Conservation (phyloP, 1,284 basidiomycete species). For the Vanrija pseudolonga region DNA sequence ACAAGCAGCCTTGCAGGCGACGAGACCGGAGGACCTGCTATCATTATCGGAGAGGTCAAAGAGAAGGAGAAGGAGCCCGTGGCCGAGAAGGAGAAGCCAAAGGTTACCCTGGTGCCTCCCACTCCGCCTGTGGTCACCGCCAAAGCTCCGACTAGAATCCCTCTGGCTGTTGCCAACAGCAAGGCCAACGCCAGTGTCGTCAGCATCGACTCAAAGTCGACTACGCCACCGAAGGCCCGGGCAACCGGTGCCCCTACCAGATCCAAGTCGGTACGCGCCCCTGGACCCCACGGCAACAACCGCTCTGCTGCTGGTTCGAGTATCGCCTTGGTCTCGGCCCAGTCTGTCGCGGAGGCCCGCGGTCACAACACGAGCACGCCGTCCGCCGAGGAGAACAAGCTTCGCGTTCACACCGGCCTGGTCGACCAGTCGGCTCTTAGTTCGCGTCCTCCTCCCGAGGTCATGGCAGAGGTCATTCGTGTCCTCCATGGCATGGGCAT, state of each 20-base stretch:
- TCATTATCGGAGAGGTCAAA: conserved; percentile 9
- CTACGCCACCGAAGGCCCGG: too few species aligned
- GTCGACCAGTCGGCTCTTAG: conserved; percentile 91
- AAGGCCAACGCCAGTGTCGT: conserved; percentile 22
- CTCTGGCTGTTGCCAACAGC: conserved; percentile 13
- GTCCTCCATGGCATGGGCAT: conserved; percentile 87
- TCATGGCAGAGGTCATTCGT: conserved; percentile 76
- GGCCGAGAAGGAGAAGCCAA: not conserved
- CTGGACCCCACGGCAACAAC: not conserved
- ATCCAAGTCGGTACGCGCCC: conserved; percentile 20
- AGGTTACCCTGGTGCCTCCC: not conserved
- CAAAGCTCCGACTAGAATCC: conserved; percentile 1
- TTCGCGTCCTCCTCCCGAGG: conserved; percentile 73
- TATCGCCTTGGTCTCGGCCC: not conserved
- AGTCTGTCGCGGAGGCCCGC: not conserved
- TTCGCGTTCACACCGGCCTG: conserved; percentile 85
- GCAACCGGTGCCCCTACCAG: conserved; percentile 7
- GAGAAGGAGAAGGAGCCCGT: not conserved
- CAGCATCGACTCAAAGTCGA: not conserved
- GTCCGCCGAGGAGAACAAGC: conserved; percentile 55
- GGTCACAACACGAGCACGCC: not conserved
- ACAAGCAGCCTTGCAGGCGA: conserved; percentile 26
- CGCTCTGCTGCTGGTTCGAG: not conserved
- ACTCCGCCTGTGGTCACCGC: not conserved
- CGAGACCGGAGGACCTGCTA: conserved; percentile 20